phyloP scores from a whole-genome alignment of 768 basidiomycete species.

The Punctularia strigosozonata region DNA sequence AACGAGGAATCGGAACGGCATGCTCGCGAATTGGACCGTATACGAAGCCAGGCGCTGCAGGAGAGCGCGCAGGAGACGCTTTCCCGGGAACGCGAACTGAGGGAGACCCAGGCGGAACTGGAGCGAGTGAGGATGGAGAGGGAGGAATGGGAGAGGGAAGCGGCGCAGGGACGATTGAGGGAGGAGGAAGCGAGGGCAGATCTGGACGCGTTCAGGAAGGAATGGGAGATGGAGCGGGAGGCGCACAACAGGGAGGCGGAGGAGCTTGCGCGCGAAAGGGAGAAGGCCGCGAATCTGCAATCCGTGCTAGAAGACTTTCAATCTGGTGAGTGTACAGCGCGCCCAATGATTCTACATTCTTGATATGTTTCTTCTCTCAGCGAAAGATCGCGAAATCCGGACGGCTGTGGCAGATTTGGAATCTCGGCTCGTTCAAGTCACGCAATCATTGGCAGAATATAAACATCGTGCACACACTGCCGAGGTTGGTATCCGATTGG shows the following conservation, averaged over 20 bases:
- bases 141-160: constrained; percentile 55
- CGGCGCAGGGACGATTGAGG: constrained; percentile 53
- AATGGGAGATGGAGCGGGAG: constrained; percentile 56
- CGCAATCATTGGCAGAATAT: constrained; percentile 77
- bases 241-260: constrained; percentile 39
- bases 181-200: constrained; percentile 60
- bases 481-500: too few species aligned
- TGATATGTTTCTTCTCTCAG: constrained; percentile 26
- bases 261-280: constrained; percentile 55
- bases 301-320: constrained; percentile 95
- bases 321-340: constrained; percentile 43
- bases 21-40: constrained; percentile 53
- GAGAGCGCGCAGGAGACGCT: constrained; percentile 60
- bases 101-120: constrained; percentile 76
- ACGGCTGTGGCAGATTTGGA: constrained; percentile 80
- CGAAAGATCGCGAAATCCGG: constrained; percentile 82
- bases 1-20: constrained; percentile 66
- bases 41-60: constrained; percentile 53
- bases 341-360: not conserved
- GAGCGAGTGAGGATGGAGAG: constrained; percentile 79
- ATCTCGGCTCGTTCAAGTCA: constrained; percentile 53
- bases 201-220: constrained; percentile 43
- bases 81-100: constrained; percentile 66
- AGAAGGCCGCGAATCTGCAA: constrained; percentile 76
- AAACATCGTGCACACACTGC: constrained; percentile 82